Evolutionary conservation across 2,329 filamentous ascomycete genomes (phyloP).

Genomic region (Epichloe gansuensis): DNA sequence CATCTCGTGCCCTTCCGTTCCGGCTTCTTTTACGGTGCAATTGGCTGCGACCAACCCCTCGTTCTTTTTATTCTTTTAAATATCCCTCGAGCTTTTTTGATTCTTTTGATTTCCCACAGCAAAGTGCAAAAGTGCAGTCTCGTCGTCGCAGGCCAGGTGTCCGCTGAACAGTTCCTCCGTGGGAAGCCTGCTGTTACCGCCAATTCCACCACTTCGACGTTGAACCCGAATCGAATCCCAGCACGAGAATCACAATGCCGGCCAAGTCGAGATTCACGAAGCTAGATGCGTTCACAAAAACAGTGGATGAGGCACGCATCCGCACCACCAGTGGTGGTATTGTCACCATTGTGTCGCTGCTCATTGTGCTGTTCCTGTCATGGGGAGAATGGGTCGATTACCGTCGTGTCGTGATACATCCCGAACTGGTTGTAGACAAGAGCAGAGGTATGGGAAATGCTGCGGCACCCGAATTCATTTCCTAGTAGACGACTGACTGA

Average conservation of each 20-base stretch:
- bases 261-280: conserved; percentile 87
- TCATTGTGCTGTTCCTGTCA: conserved; percentile 77
- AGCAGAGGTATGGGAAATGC: conserved; percentile 59
- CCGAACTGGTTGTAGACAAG: conserved; percentile 93
- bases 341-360: conserved; percentile 79
- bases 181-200: background rate
- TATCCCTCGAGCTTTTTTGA: background rate
- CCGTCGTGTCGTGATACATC: conserved; percentile 69
- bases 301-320: conserved; percentile 92
- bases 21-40: background rate
- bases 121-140: background rate
- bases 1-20: background rate
- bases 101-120: background rate
- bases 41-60: background rate
- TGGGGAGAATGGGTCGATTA: conserved; percentile 97
- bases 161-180: background rate
- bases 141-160: conserved; percentile 1
- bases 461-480: background rate
- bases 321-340: conserved; percentile 92
- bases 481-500: conserved; percentile 11
- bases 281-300: conserved; percentile 98
- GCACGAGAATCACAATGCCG: conserved; percentile 48
- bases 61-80: background rate
- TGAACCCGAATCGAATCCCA: background rate
- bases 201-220: background rate